Evolutionary conservation across 495 filamentous ascomycete species (phyloP).

Genomic region (Talaromyces borbonicus): DNA sequence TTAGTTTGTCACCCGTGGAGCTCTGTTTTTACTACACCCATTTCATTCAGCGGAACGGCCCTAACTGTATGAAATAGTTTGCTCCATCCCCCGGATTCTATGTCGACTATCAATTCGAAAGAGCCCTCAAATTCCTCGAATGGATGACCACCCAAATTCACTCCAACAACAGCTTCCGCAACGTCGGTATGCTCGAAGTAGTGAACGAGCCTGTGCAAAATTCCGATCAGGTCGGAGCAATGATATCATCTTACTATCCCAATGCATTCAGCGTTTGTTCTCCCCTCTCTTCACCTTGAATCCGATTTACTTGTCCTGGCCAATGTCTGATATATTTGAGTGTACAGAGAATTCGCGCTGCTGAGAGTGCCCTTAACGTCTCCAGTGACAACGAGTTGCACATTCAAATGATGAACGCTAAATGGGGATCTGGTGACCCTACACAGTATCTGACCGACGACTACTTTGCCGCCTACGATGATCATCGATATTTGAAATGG

Average conservation of each 20-base stretch:
- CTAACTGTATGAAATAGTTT: constrained; percentile 11
- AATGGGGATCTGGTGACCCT: constrained; percentile 44
- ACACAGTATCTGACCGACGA: constrained; percentile 28
- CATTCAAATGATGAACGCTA: constrained; percentile 46
- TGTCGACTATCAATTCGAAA: constrained; percentile 42
- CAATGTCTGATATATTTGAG: not conserved
- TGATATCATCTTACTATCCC: constrained; percentile 37
- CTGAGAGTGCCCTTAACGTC: constrained; percentile 27
- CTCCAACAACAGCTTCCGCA: constrained; percentile 37
- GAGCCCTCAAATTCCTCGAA: constrained; percentile 46
- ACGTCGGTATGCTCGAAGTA: constrained; percentile 50
- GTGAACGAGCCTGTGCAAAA: constrained; percentile 50
- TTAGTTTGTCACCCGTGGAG: too few species aligned
- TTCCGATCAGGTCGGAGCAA: constrained; percentile 16
- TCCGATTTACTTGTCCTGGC: not conserved
- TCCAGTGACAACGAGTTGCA: constrained; percentile 32
- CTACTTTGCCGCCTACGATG: constrained; percentile 39
- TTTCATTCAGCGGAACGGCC: too few species aligned
- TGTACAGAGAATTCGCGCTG: constrained; percentile 34
- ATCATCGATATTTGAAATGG: constrained; percentile 48
- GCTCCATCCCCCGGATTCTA: constrained; percentile 44
- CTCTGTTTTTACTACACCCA: too few species aligned
- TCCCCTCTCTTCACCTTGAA: not conserved
- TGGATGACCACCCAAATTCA: constrained; percentile 50
- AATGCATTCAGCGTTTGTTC: constrained; percentile 28